Evolutionary conservation across 805 yeast species (phyloP), one percentile per base, ranked within the genome.

Genomic region (Ogataea nonfermentans): DNA sequence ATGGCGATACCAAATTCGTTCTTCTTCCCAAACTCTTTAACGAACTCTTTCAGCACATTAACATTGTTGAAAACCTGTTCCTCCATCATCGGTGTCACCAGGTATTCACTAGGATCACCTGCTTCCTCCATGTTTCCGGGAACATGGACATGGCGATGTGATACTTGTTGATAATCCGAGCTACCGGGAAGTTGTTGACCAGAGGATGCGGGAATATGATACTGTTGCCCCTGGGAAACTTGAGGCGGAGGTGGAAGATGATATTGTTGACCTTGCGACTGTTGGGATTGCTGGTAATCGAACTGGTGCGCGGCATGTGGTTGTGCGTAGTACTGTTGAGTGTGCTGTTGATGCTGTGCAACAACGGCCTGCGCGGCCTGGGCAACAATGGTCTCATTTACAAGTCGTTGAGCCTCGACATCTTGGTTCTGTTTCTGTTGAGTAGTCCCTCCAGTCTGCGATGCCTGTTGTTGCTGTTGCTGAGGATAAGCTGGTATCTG

Each of bases 1-100:
- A 76, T 75, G 14, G 76, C 80, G 32, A 75, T 76, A 4, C 79
- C 79, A 59, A 76, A 75, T 35, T 77, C 79, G 51, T 76, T 73
- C 50, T 72, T 77, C 32, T 76, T 63, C 14, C 79, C 79, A 61
- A 74, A 76, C 43, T 74, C 79, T 37, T 68, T 68, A 35, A 76
- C 75, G 47, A 73, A 76, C 38, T 73, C 76, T 46, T 74, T 74
- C 48, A 76, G 62, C 34, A 70, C 76, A 17, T 70, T 71, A 19
- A 78, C 67, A 30, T 65, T 63, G 40, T 68, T 73, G 52, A 76
- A 76, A 15, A 66, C 68, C 50, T 74, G 78, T 47, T 73, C 77
- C 12, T 76, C 76, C 47, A 71, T 72, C 43, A 76, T 74, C 25
- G 78, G 69, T 5, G 81, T 75, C 51, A 74, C 70, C 47, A 75